Evolutionary conservation across 495 filamentous ascomycete species (phyloP), one percentile per base, ranked within the genome.

Genomic region (Tuber melanosporum): DNA sequence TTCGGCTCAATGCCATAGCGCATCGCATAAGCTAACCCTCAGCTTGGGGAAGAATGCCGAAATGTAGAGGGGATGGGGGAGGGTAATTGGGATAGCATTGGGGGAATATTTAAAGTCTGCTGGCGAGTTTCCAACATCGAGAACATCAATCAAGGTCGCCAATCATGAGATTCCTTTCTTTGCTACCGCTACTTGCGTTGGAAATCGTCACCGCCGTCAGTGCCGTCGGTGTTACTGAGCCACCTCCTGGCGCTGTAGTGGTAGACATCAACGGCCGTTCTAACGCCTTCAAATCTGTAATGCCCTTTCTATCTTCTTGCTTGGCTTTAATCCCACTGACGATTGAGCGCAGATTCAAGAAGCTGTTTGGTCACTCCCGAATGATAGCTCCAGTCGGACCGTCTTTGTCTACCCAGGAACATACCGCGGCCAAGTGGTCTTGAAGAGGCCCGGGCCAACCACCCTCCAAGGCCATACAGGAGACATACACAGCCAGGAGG

Each of bases 401-500:
- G 73, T 80, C 66, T 80, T 79, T 49, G 73, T 80, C 73, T 79
- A 80, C 46, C 78, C 78, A 6, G 78, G 78, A 22, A 80, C 73
- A 62, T 80, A 80, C 74, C 47, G 52, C 32, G 78, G 78, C 26
- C 76, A 79, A 44, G 78, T 80, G 14, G n/a, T 80, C 42, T 15
- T 66, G 57, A 71, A 70, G 76, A 77, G 78, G 46, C 73, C 73
- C 39, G 78, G 78, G 1, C 73, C 78, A 22, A 80, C 78, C 22
- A 41, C 78, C 0, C 45, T 80, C 46, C 78, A 80, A 73, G 78
- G 78, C 26, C 79, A 80, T 22, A 80, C 78, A 19, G 39, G 73
- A 49, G 73, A 80, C 70, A n/a, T 73, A 22, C 15, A 52, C 22
- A 73, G 71, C 3, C 78, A 80, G 45, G 71, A 39, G 20, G 52